Base-by-base conservation (phyloP, 179 eudicot genomes). In the Camellia oleifera region DNA sequence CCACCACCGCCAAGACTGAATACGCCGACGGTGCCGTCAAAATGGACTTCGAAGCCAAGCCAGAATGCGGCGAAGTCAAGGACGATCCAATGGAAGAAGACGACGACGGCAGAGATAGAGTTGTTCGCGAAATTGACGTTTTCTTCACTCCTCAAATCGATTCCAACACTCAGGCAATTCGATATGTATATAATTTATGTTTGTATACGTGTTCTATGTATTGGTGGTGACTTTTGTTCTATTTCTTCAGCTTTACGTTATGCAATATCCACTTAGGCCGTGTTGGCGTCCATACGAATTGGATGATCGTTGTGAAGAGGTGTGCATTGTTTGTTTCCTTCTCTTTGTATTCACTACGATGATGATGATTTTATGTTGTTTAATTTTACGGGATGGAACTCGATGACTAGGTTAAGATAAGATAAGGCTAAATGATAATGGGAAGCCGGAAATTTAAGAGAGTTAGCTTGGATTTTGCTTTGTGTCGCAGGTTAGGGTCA, bases 251-350 rank as follows among this genome's bases (percentile, higher is more conserved):
- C 80, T 94, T 77, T 92, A 90, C 83, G 88, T 92, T 26, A 65
- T 91, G 86, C 99, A 96, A 83, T 96, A 89, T 84, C 98, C 99
- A 7, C 79, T 94, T 72, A 86, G 97, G 77, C 94, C 97, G 11
- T 48, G 85, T 53, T 96, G 99, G 99, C 91, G 98, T 11, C 98
- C 98, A 1, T 94, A 96, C 77, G 99, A 90, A 66, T 80, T 96
- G 72, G 98, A 91, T 26, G 90, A 94, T 46, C 83, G 87, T 6
- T 95, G 97, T 78, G 86, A 85, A 53, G 90, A 90, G 98, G 99
- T 96, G 50, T 57, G 79, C 40, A 54, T 32, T 85, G 40, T 48
- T 65, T 70, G 23, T 50, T n/a, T 57, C 52, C 58, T 80, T 15
- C 18, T 57, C 58, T 80, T 15, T 42, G 7, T 6, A 7, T 15